Evolutionary conservation across 2,329 filamentous ascomycete species (phyloP), one percentile per base, ranked within the genome.

Genomic region (Xylariomycetidae sp.): DNA sequence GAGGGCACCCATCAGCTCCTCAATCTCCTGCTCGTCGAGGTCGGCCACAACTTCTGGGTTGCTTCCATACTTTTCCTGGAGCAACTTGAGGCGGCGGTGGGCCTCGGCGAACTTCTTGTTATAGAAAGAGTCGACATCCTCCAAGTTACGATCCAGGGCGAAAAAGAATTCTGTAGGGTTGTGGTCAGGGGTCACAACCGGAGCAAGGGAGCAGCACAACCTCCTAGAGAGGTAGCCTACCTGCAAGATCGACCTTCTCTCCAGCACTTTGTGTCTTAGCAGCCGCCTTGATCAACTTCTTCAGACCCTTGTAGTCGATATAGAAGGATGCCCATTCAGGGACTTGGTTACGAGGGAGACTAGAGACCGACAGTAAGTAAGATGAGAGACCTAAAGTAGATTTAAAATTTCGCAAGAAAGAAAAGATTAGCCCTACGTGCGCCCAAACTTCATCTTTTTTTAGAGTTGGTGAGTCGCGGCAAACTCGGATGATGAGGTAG

Each of bases 71-170:
- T 88, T 80, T 47, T 92, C 87, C 59, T 94, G 82, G 16, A 97
- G 72, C 11, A 96, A 75, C 48, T 87, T 88, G 46, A 97, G 69
- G 22, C 90, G 82, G 40, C 92, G 83, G 23, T 83, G 80, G 42
- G 83, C 83, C 50, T 97, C 90, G 41, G 80, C 75, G 54, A 88
- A 88, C 59, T 96, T 96, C 60, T 89, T 94, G 67, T 94, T 96
- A 70, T 96, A 97, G 62, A 98, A 97, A 32, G 78, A 77, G 62
- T 96, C 88, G 59, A 98, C 90, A 63, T 94, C 85, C 69, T 98
- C 92, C 54, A 98, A 82, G 58, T 97, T 96, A 51, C 92, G 86
- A 59, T 98, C 92, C 59, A 98, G 80, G 45, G 84, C 86, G 62
- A 90, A 95, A 69, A 96, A 95, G 73, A 98, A 95, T 62, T 89